Percentiles rank a stretch among this genome's conserved stretches.
Evolutionary conservation across 805 yeast species (phyloP).

Genomic region (Babjeviella inositovora): DNA sequence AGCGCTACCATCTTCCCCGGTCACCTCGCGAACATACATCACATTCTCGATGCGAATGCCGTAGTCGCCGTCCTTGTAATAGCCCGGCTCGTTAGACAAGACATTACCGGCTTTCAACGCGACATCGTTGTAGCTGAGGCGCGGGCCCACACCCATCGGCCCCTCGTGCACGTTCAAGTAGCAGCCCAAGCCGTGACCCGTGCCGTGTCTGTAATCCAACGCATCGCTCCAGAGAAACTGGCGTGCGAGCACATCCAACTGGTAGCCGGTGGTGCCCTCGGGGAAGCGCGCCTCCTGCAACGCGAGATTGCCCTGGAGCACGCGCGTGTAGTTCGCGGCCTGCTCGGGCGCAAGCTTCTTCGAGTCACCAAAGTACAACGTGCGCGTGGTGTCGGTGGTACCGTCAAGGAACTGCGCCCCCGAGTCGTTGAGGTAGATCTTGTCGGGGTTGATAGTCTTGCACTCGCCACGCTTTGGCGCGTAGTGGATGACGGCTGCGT

Average conservation of each 20-base stretch:
- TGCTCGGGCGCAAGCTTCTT: slow-evolving; percentile 37
- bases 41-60: slow-evolving; percentile 89
- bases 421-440: slow-evolving; percentile 69
- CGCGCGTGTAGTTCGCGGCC: slow-evolving; percentile 60
- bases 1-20: too few species aligned
- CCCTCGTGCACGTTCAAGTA: slow-evolving; percentile 90
- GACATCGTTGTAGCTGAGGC: slow-evolving; percentile 26
- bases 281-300: slow-evolving; percentile 73
- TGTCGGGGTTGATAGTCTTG: slow-evolving; percentile 44
- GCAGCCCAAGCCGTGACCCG: slow-evolving; percentile 96
- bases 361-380: slow-evolving; percentile 49
- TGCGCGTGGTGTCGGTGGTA: slow-evolving; percentile 91
- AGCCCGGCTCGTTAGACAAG: slow-evolving; percentile 90
- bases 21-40: slow-evolving; percentile 33
- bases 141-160: slow-evolving; percentile 67
- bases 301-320: slow-evolving; percentile 82
- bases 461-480: slow-evolving; percentile 46
- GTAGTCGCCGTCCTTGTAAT: slow-evolving; percentile 74
- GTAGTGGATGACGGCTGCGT: slow-evolving; percentile 65
- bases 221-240: slow-evolving; percentile 74
- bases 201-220: slow-evolving; percentile 81
- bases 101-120: slow-evolving; percentile 56
- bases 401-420: slow-evolving; percentile 92
- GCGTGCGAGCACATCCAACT: slow-evolving; percentile 72
- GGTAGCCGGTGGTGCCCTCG: slow-evolving; percentile 55